Base-by-base conservation (phyloP, 2,329 filamentous ascomycete genomes). In the Scedosporium minutisporum region DNA sequence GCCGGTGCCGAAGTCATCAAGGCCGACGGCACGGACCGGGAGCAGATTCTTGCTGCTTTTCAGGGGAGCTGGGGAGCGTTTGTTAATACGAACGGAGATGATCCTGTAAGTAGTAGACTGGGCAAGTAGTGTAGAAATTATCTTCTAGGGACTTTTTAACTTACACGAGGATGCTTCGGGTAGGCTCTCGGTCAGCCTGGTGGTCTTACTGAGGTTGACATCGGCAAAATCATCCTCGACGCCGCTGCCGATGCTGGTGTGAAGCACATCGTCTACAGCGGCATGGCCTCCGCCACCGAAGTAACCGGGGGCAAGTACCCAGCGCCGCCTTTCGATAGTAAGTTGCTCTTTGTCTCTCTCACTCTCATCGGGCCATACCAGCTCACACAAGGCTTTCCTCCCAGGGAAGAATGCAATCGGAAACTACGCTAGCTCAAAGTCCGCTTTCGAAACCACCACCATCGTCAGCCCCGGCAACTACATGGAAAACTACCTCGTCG, bases 11-110 rank as follows among this genome's bases (percentile, higher is more conserved):
- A 83, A 65, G 67, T 80, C 21, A 74, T 80, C 58, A 61, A 68
- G 57, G 79, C 76, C 5, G 74, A 83, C 41, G 69, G 81, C 38
- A 73, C 78, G 62, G 75, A 80, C 57, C 67, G 71, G 3, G 65
- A 66, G 1, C 73, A 72, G 12, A 72, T 83, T 41, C 69, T 73
- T 57, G 51, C 66, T 0, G 78, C 76, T 0, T 81, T 82, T 62
- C 57, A 42, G 2, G 78, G 76, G 6, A 80, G 80, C 18, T 76
- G 78, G 63, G 68, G 77, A 63, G 82, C 85, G 64, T 85, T 84
- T 70, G 75, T 75, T 64, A 78, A 82, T 59, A 85, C 82, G 0
- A 77, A 85, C 65, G 85, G 81, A 70, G 69, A 71, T 57, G 71
- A 73, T 65, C 66, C 69, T 62, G 69, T 71, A 63, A 65, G 68